Conservation (phyloP, 345 rosid genomes). For the Hypericum androsaemum region DNA sequence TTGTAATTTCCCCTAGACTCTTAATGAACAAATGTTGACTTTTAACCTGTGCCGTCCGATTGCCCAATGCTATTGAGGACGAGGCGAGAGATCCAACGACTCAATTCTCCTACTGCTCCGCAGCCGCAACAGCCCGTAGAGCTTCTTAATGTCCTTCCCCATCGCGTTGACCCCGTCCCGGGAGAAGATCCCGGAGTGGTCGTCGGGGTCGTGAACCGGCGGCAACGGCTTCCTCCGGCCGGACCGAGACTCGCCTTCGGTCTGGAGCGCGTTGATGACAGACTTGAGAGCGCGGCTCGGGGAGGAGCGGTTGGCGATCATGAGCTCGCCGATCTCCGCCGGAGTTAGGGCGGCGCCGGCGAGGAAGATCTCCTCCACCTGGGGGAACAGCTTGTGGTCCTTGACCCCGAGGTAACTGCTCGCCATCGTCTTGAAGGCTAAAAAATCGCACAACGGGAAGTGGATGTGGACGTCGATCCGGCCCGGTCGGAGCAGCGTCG, state of each 20-base stretch:
- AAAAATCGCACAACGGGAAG: slow-evolving; percentile 1
- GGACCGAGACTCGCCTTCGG: not conserved
- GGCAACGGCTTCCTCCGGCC: not conserved
- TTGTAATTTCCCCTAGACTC: too few species aligned
- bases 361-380: not conserved
- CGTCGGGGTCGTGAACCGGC: not conserved
- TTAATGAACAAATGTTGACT: too few species aligned
- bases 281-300: too few species aligned
- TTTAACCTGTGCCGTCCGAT: too few species aligned
- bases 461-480: slow-evolving; percentile 1
- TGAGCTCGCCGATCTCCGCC: not conserved
- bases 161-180: not conserved
- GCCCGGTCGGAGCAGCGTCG: not conserved
- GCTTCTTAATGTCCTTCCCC: not conserved
- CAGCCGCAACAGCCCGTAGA: not conserved
- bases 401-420: not conserved
- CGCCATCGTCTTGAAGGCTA: not conserved
- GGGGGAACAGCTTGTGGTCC: not conserved
- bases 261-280: not conserved
- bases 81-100: not conserved
- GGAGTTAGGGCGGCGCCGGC: not conserved
- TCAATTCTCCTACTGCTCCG: not conserved
- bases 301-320: not conserved
- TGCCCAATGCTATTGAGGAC: too few species aligned
- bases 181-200: not conserved